Base-by-base conservation (phyloP, 2,329 filamentous ascomycete species). In the Cordyceps militaris region DNA sequence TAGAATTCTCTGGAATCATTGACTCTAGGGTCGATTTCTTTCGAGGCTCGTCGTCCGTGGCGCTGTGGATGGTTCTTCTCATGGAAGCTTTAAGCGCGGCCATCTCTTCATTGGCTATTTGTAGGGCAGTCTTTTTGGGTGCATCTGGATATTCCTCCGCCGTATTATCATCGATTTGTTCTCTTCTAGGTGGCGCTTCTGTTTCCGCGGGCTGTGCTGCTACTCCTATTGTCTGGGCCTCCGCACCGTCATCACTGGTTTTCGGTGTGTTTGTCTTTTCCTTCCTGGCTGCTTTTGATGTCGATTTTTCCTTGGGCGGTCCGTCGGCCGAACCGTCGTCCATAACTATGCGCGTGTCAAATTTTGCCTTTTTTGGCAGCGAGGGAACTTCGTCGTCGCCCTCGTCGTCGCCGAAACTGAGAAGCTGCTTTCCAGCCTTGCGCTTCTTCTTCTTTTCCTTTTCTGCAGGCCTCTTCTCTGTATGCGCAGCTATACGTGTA, bases 1-100 rank as follows among this genome's bases (percentile, higher is more conserved):
- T 84, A 9, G 88, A 86, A 10, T 82, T 89, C 56, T 83, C 75
- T 0, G 90, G 89, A 23, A 94, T 87, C 80, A 93, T 83, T 34
- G 81, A 78, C 67, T 91, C 88, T 5, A 93, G 69, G 0, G 84
- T 80, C 1, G 86, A 86, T 65, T 86, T 87, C 66, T 82, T 83
- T 62, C 81, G 81, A 62, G 84, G 79, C 59, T 78, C 74, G 28
- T 78, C 76, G 1, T 78, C 73, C 19, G 63, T 76, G 38, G 69
- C 77, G 0, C 71, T 66, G 54, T 79, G 72, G 26, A 81, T 73
- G 23, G 79, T 87, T 34, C 89, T 81, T 67, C 85, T 87, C 86
- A 94, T 90, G 0, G 88, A 91, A 9, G 87, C 87, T 70, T 92
- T 93, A 4, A 94, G 74, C 1, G 86, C 86, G 4, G 87, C 88